Percentiles rank a stretch among this genome's conserved stretches.
phyloP scores from a whole-genome alignment of 139 green algal species.

The Chlorella sp. region DNA sequence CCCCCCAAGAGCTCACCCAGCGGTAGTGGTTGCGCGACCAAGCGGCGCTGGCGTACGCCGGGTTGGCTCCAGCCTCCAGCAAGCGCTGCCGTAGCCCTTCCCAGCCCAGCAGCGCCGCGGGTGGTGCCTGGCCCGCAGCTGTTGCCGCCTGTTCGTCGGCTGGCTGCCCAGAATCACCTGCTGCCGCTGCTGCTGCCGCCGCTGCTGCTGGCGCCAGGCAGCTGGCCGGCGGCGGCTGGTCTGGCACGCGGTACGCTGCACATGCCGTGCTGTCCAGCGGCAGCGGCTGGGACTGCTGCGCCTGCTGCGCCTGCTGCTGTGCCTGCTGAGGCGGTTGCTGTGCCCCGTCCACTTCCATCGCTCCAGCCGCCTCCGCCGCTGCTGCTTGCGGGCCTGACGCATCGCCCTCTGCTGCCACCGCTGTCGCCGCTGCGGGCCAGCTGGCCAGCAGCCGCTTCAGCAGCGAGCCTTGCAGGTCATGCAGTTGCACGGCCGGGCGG shows the following conservation, averaged over 20 bases:
- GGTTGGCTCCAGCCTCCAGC: constrained; percentile 52
- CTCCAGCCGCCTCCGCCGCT: not conserved
- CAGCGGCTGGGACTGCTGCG: not conserved
- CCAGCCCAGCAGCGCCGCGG: not conserved
- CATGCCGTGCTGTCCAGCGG: constrained; percentile 17
- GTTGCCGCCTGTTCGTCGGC: not conserved
- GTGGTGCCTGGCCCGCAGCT: not conserved
- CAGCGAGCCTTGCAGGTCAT: constrained; percentile 18
- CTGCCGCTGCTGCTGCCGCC: not conserved
- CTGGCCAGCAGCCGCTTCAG: constrained; percentile 2
- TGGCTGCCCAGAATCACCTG: not conserved
- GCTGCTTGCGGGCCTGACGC: not conserved
- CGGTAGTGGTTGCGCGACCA: constrained; percentile 74
- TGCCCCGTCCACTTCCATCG: not conserved
- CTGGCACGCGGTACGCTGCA: not conserved
- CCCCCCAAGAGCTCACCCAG: no score
- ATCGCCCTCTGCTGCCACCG: not conserved
- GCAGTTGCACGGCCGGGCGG: constrained; percentile 15
- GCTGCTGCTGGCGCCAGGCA: not conserved
- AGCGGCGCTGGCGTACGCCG: constrained; percentile 31
- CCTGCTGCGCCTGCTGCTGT: not conserved
- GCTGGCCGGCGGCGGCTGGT: not conserved
- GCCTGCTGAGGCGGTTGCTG: constrained; percentile 1
- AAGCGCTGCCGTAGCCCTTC: constrained; percentile 36
- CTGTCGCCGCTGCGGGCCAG: not conserved